Conservation (phyloP, 805 yeast species). For the Ogataea trehalophila region DNA sequence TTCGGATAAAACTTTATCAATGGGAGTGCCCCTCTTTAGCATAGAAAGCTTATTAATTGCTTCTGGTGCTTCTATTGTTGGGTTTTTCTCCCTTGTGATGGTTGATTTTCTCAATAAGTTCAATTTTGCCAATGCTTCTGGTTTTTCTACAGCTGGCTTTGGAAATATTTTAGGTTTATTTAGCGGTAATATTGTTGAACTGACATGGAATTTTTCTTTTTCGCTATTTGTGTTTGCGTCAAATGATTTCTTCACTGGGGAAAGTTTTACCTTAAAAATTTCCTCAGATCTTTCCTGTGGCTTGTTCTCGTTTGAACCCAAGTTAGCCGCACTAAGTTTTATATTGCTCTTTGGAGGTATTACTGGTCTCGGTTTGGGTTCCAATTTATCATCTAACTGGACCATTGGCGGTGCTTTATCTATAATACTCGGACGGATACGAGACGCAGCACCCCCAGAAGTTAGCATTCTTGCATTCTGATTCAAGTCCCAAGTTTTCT, state of each 20-base stretch:
- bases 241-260: conserved; percentile 7
- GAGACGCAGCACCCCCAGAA: conserved; percentile 6
- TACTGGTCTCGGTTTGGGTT: too few species aligned
- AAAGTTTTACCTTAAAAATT: conserved; percentile 5
- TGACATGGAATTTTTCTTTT: neutral
- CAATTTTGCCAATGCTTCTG: conserved; percentile 14
- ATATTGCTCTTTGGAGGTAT: too few species aligned
- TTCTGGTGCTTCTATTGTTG: conserved; percentile 21
- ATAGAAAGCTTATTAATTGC: conserved; percentile 21
- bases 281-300: neutral
- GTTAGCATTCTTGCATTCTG: conserved; percentile 9
- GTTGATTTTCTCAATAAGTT: conserved; percentile 14
- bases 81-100: conserved; percentile 6
- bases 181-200: neutral
- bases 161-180: neutral
- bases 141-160: conserved; percentile 4
- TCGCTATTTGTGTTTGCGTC: neutral
- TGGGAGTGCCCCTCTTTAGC: conserved; percentile 15
- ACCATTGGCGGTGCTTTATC: neutral
- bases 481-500: conserved; percentile 9
- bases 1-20: conserved; percentile 11
- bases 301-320: too few species aligned
- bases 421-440: neutral
- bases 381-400: neutral
- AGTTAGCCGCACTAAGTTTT: too few species aligned